A percentile compares a stretch with the other conserved stretches of the same genome.
Conservation (phyloP, 257 asterid species). For the Cynanchum wilfordii region DNA sequence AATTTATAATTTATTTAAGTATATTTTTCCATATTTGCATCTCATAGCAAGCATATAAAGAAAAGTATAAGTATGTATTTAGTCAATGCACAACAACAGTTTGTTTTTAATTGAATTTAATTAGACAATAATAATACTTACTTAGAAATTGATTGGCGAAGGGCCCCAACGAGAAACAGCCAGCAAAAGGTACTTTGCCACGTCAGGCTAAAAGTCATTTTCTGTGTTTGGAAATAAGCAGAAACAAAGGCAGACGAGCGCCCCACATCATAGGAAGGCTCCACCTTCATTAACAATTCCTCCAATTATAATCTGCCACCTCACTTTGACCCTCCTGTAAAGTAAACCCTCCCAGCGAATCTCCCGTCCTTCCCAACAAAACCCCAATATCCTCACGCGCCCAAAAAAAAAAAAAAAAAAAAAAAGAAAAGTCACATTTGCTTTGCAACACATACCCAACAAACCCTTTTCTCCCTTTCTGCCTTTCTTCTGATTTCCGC, state of each 20-base stretch:
- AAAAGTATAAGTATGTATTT: too few species aligned
- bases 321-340: constrained; percentile 46
- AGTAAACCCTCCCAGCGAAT: constrained; percentile 40
- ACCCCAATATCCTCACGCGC: neutral
- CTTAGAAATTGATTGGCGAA: neutral
- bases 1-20: too few species aligned
- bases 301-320: constrained; percentile 32
- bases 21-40: too few species aligned
- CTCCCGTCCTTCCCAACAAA: constrained; percentile 23
- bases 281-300: neutral
- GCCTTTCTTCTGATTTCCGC: constrained; percentile 4
- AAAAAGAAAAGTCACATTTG: neutral
- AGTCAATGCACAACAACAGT: neutral
- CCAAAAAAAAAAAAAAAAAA: constrained; percentile 14
- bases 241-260: neutral
- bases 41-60: neutral
- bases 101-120: neutral
- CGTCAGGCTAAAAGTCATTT: neutral
- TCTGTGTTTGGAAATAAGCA: neutral
- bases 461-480: constrained; percentile 15
- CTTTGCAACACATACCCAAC: neutral
- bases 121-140: neutral
- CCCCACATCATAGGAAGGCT: constrained; percentile 17
- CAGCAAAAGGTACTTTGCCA: neutral
- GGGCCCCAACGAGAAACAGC: neutral